phyloP scores from a whole-genome alignment of 129 eudicot genomes.

The Flaveria sonorensis region DNA sequence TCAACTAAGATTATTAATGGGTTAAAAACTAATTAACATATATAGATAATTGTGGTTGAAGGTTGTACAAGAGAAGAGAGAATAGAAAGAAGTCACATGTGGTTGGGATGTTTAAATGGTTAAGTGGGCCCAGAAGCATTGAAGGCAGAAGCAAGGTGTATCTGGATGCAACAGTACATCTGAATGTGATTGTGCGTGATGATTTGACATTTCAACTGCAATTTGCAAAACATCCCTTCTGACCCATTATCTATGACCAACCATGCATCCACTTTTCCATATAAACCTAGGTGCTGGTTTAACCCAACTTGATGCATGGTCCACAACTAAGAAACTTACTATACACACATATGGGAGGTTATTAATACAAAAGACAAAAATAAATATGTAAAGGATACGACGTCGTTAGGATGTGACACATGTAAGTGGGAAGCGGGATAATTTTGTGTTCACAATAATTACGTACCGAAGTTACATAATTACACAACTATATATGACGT shows the following conservation, averaged over 20 bases:
- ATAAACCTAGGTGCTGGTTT: neutral
- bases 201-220: neutral
- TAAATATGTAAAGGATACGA: no score
- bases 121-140: neutral
- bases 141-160: neutral
- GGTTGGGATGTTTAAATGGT: slow-evolving; percentile 4
- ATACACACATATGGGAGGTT: neutral
- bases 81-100: neutral
- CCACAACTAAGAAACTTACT: neutral
- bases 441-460: no score
- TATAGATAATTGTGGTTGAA: neutral
- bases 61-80: neutral
- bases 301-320: neutral
- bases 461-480: no score
- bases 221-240: slow-evolving; percentile 8
- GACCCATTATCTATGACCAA: neutral
- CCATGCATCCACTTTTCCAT: neutral
- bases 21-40: neutral
- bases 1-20: neutral
- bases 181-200: neutral
- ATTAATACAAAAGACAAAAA: no score
- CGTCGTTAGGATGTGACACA: no score
- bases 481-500: no score
- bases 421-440: no score
- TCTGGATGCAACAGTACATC: neutral